Percentiles rank a stretch among this genome's conserved stretches.
phyloP scores from a whole-genome alignment of 2,329 filamentous ascomycete genomes.

The Ophiostoma sp. region DNA sequence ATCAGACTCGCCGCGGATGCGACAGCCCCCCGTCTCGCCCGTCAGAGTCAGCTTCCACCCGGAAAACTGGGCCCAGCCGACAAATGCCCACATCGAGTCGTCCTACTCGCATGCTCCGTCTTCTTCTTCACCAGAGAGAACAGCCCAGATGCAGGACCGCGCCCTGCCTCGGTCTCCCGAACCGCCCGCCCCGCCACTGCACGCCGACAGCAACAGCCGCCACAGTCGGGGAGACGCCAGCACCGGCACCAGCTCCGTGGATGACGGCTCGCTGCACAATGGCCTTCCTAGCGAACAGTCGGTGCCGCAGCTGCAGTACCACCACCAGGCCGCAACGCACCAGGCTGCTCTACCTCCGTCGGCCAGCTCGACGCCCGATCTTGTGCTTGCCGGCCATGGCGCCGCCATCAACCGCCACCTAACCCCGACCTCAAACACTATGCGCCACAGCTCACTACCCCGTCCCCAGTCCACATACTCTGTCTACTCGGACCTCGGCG shows the following conservation, averaged over 20 bases:
- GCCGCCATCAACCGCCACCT: constrained; percentile 55
- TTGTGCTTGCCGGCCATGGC: constrained; percentile 42
- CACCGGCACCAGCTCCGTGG: constrained; percentile 48
- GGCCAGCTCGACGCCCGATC: constrained; percentile 35
- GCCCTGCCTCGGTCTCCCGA: constrained; percentile 34
- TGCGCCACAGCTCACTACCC: constrained; percentile 53
- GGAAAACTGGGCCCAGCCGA: constrained; percentile 49
- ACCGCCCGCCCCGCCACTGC: constrained; percentile 38
- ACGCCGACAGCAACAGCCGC: constrained; percentile 35
- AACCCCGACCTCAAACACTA: constrained; percentile 51
- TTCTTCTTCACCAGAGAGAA: neutral
- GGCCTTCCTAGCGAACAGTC: constrained; percentile 32
- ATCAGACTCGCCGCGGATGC: constrained; percentile 41
- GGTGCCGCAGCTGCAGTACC: constrained; percentile 57
- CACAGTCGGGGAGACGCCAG: constrained; percentile 51
- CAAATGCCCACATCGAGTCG: constrained; percentile 47
- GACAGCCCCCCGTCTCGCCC: constrained; percentile 51
- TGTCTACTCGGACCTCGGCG: constrained; percentile 61
- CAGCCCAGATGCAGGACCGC: constrained; percentile 14
- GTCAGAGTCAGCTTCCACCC: constrained; percentile 50
- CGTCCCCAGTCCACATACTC: constrained; percentile 76
- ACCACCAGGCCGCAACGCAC: constrained; percentile 46
- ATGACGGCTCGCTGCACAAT: neutral
- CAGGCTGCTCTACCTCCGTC: constrained; percentile 7
- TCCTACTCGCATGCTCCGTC: constrained; percentile 23